Evolutionary conservation across 169 alveolate species (phyloP).

Genomic region (Plasmodium vivax): DNA sequence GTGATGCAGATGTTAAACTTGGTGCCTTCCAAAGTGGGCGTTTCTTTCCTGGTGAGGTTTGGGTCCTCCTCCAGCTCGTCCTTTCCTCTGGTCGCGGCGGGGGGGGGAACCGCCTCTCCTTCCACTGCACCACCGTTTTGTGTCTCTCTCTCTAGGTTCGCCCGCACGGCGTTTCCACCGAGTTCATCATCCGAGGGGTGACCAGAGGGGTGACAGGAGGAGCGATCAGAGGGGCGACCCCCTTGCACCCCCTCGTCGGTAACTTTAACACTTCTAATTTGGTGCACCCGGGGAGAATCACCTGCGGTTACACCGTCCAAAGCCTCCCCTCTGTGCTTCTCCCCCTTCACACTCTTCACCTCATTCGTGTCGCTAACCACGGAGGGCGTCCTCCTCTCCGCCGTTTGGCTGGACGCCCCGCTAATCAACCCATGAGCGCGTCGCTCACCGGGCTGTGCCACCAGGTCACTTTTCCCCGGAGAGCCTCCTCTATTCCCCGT

Average conservation of each 20-base stretch:
- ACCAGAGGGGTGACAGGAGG: too few species aligned
- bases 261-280: not conserved
- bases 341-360: not conserved
- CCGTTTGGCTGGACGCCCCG: not conserved
- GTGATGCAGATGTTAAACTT: conserved; percentile 42
- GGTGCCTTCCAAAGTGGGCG: not conserved
- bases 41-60: not conserved
- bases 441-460: not conserved
- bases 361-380: not conserved
- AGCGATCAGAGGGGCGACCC: not conserved
- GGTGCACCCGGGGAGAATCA: not conserved
- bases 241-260: not conserved
- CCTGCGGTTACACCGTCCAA: not conserved
- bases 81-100: not conserved
- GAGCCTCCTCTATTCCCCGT: not conserved
- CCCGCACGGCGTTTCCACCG: not conserved
- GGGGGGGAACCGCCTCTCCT: not conserved
- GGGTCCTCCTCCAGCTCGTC: not conserved
- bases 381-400: not conserved
- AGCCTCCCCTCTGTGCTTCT: not conserved
- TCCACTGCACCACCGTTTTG: not conserved
- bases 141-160: not conserved
- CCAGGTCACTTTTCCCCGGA: not conserved
- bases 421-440: not conserved
- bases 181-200: not conserved